Percentiles rank a stretch among this genome's conserved stretches.
Conservation (phyloP, 1,139 yeast species). For the Yamadazyma sp. region DNA sequence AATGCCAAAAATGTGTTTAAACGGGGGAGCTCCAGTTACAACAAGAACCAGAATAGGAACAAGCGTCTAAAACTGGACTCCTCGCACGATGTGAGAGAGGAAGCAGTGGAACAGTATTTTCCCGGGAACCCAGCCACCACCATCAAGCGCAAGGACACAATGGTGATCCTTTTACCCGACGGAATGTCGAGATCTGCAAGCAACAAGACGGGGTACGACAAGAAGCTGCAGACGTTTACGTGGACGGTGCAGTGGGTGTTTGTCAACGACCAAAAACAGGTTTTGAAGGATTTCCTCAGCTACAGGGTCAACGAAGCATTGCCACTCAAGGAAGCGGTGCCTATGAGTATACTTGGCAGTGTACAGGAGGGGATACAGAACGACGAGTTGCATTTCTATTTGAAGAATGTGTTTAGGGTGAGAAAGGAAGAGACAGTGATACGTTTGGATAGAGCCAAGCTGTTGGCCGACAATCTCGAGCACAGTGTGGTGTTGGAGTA, state of each 20-base stretch:
- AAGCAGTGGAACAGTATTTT: conserved; percentile 22
- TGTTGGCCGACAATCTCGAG: conserved; percentile 47
- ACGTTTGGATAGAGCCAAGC: conserved; percentile 19
- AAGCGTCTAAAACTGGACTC: conserved; percentile 26
- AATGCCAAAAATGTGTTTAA: conserved; percentile 40
- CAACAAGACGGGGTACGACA: conserved; percentile 77
- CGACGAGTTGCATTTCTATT: conserved; percentile 28
- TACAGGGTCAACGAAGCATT: conserved; percentile 46
- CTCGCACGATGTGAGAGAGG: conserved; percentile 25
- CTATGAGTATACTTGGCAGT: conserved; percentile 28
- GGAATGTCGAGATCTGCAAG: conserved; percentile 73
- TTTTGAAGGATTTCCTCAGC: conserved; percentile 36
- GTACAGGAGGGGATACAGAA: conserved; percentile 16
- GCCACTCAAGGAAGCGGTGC: conserved; percentile 37
- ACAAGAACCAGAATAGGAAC: conserved; percentile 12
- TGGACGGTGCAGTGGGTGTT: conserved; percentile 84
- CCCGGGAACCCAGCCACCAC: conserved; percentile 26
- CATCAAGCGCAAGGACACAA: conserved; percentile 37
- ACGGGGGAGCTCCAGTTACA: conserved; percentile 19
- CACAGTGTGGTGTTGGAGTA: conserved; percentile 70
- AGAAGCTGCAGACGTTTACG: conserved; percentile 55
- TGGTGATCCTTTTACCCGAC: conserved; percentile 53
- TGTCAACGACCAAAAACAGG: conserved; percentile 26
- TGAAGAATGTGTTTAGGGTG: conserved; percentile 29
- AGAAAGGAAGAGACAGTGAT: conserved; percentile 20